Percentiles rank a stretch among this genome's conserved stretches.
These are phyloP conservation scores for Mortierella sp. DNA, from an alignment of 371 early-diverging fungal genomes.

Conservation along the genomic window DNA sequence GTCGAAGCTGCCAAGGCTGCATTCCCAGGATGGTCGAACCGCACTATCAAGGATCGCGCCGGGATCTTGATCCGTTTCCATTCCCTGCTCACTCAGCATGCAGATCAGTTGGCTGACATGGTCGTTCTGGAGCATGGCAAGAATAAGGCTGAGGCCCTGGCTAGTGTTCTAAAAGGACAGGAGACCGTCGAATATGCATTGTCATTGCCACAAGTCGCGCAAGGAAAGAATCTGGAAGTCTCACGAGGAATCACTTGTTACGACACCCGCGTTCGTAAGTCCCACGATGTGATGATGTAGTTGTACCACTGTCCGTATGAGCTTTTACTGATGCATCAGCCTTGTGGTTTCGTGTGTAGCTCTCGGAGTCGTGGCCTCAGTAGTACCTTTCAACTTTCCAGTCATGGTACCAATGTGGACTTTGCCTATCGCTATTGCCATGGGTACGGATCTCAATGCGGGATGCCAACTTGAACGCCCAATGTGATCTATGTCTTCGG, in stretches of 20 bases:
- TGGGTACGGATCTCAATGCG: conserved; percentile 27
- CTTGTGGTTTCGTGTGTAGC: conserved; percentile 24
- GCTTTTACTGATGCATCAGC: neutral
- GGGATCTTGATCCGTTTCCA: conserved; percentile 68
- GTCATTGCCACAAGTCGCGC: conserved; percentile 65
- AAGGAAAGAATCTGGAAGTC: conserved; percentile 64
- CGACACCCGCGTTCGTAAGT: conserved; percentile 62
- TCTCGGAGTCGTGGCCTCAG: conserved; percentile 75
- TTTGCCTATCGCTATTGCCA: conserved; percentile 73
- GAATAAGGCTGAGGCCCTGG: conserved; percentile 62
- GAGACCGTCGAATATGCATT: conserved; percentile 76
- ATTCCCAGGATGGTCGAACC: conserved; percentile 58
- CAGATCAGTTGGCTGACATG: conserved; percentile 71
- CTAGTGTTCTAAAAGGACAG: conserved; percentile 64
- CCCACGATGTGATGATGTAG: neutral
- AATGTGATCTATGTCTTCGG: too few species aligned
- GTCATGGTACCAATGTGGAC: conserved; percentile 86
- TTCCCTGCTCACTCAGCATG: conserved; percentile 58
- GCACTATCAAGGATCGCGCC: conserved; percentile 70
- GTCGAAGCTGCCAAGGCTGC: conserved; percentile 65
- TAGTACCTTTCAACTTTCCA: conserved; percentile 82
- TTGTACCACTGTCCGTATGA: neutral
- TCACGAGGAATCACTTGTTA: conserved; percentile 71
- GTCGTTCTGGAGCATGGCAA: conserved; percentile 80
- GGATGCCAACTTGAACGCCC: neutral